Conservation (phyloP, 2,329 filamentous ascomycete species). For the Fusarium sterilihyphosum region DNA sequence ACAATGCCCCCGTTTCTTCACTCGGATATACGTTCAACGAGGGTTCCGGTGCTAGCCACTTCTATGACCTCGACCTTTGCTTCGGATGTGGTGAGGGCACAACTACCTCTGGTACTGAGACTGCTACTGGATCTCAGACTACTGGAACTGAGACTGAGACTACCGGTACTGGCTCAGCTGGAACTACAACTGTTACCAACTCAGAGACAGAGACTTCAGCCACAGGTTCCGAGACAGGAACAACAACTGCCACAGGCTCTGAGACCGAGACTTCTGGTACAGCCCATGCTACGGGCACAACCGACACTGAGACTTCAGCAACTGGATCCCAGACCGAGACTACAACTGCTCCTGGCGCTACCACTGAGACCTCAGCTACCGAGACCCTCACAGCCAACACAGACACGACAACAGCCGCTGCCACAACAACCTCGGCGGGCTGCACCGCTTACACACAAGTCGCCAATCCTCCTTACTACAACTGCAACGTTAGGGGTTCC, state of each 20-base stretch:
- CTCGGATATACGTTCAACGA: not conserved
- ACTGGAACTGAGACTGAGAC: not conserved
- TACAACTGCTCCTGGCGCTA: not conserved
- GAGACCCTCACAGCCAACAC: not conserved
- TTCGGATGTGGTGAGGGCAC: conserved; percentile 25
- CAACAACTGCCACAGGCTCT: not conserved
- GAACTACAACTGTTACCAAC: too few relatives aligned
- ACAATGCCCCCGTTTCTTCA: not conserved
- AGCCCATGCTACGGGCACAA: not conserved
- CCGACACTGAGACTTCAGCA: not conserved
- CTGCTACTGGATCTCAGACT: not conserved
- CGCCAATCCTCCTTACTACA: not conserved
- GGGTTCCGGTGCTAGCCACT: not conserved
- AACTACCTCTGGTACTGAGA: conserved; percentile 16
- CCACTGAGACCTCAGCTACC: not conserved
- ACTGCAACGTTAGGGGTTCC: not conserved
- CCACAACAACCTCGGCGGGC: not conserved
- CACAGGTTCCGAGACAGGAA: not conserved
- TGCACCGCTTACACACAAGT: not conserved
- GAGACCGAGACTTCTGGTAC: not conserved
- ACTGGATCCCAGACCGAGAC: not conserved
- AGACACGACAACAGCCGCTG: not conserved
- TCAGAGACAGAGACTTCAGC: too few relatives aligned
- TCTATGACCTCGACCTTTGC: conserved; percentile 29
- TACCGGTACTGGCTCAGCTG: too few relatives aligned